Base-by-base conservation (phyloP, 129 eudicot species). In the Flaveria trinervia region DNA sequence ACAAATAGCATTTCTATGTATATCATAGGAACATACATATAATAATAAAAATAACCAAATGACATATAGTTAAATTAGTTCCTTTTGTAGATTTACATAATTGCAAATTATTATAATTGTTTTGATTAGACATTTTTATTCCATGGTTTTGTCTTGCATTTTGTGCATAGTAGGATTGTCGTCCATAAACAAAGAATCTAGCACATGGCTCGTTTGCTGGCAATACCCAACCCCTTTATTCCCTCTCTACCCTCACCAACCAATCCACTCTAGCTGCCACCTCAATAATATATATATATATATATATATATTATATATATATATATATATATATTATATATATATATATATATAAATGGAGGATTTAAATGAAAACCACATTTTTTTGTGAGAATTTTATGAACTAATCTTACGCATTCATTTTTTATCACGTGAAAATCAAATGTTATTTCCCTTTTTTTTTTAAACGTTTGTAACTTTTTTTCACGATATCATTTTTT, bases 181-280 rank as follows among this genome's bases (percentile, higher is more conserved):
- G 81, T 84, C 87, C 83, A 70, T 82, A 79, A 79, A 86, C 59
- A 52, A 70, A 76, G 84, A 74, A 80, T 68, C 83, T 20, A 70
- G 70, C 86, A 86, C 86, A 82, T 86, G 89, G 86, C 76, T 12
- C 23, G 73, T 68, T 72, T 85, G 84, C 84, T 85, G 86, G 79
- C 80, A 65, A 70, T 33, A 51, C 76, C 80, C 59, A 80, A 25
- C 55, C 77, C 68, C 72, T 69, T 75, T 71, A 75, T 77, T 73
- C 81, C 81, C 73, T 64, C 61, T 57, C 18, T 44, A 49, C 45
- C 65, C 52, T 8, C 56, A 73, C 85, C 68, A 80, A 80, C 71
- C 55, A 81, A 77, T 59, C 70, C 81, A 72, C 20, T 23, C 77
- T 71, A 65, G 77, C 76, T 59, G 25, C 62, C 72, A 73, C 62